Evolutionary conservation across 495 filamentous ascomycete genomes (phyloP), one percentile per base, ranked within the genome.

Genomic region (Jackrogersella multiformis): DNA sequence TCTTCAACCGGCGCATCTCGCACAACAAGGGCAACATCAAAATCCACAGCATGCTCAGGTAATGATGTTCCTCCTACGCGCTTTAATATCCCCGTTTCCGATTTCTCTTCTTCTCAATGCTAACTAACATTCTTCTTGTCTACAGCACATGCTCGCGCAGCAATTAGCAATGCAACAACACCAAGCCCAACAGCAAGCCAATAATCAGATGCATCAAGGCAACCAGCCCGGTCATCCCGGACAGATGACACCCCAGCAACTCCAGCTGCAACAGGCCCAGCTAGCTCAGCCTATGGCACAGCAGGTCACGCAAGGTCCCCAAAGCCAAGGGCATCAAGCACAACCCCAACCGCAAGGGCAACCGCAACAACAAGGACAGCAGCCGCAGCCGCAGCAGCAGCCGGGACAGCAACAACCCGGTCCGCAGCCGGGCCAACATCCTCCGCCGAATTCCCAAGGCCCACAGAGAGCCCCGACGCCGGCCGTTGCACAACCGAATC

Each of bases 101-200:
- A n/a, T n/a, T n/a, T n/a, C n/a, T n/a, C n/a, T n/a, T n/a, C 20
- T 13, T 26, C n/a, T 18, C 15, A 18, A 64, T 36, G 18, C 44
- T 55, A 9, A 56, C 44, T 51, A 12, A 52, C 41, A 30, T n/a
- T 52, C 5, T 26, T 45, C 52, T 64, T 30, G 16, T n/a, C 60
- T 62, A 34, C 58, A 74, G 66, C 75, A 78, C 21, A 51, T 76
- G 4, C 39, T 79, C 15, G 71, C 76, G 5, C 78, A 80, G 51
- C 78, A 80, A 60, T 63, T 80, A 36, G 77, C 78, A 12, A 61
- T 79, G 57, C 75, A 78, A 60, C 81, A 83, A 71, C 81, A 80
- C 2, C 84, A 86, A 69, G 79, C 78, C 46, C 85, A 86, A 52
- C 81, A 84, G 1, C 68, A 75, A n/a, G 73, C 73, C 61, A 84